Base-by-base conservation (phyloP, 192 early-diverging fungal species). In the Martensiomyces pterosporus region DNA sequence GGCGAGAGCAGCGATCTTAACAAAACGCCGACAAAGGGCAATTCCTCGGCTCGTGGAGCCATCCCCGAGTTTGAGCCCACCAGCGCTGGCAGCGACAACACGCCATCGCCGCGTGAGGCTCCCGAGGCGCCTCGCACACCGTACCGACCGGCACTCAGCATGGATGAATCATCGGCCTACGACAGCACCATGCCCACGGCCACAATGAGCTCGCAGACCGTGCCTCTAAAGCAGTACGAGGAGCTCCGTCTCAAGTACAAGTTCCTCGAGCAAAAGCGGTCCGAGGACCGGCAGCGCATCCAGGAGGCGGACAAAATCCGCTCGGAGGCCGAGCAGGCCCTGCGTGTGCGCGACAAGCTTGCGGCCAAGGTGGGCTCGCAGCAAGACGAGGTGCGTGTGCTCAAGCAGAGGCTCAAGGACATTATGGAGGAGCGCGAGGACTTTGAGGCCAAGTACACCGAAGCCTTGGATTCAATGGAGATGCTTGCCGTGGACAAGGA, bases 401-500 rank as follows among this genome's bases (percentile, higher is more conserved):
- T 79, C 17, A 78, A 80, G 50, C 70, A 78, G 24, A 60, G 75
- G 54, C 52, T 82, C 17, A 82, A 82, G 57, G 79, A 82, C 5
- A 54, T 68, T 5, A 26, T 36, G 16, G 35, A 64, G 4, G 91
- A 85, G 47, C 85, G 82, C 50, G 87, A 88, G 24, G 65, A 60
- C 2, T 43, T 78, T 23, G 91, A 93, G 46, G 49, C 58, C 15
- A 82, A 85, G 52, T 78, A 88, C 43, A 74, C 77, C 27, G 92
- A 94, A 24, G 70, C 84, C 14, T 49, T 80, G 17, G 93, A 93
- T 18, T 70, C 72, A 13, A 77, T 93, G 67, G 94, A 97, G 64
- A 84, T 92, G 69, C 80, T 88, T 45, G 75, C 89, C 4, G 55
- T 97, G 12, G 94, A 97, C 76, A 88, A 88, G 59, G 92, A 97